Base-by-base conservation (phyloP, 768 basidiomycete species). In the Myochromella boudieri region DNA sequence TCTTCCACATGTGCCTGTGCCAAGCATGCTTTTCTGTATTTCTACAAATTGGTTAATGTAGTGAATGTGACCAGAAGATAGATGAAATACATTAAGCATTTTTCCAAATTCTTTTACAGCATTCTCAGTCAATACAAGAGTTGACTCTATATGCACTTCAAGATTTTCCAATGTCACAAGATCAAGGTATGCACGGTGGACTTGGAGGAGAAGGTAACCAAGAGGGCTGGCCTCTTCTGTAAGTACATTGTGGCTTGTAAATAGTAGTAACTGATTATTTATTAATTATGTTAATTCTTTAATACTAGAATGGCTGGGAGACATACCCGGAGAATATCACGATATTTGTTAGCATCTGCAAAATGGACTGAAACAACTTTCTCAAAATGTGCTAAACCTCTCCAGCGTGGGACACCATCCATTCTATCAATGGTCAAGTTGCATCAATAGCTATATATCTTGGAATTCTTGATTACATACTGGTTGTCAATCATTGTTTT, bases 401-500 rank as follows among this genome's bases (percentile, higher is more conserved):
- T 29, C 53, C 53, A 54, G 8, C 36, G 26, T 1, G 53, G 53
- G 38, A 53, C 45, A n/a, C n/a, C n/a, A n/a, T n/a, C n/a, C n/a
- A n/a, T n/a, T n/a, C n/a, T n/a, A n/a, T n/a, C n/a, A n/a, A n/a
- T n/a, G n/a, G n/a, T n/a, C n/a, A n/a, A n/a, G n/a, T n/a, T n/a
- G n/a, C n/a, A n/a, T n/a, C n/a, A n/a, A n/a, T n/a, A n/a, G n/a
- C n/a, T n/a, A n/a, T n/a, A n/a, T n/a, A n/a, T n/a, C n/a, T n/a
- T n/a, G n/a, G n/a, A n/a, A n/a, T n/a, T n/a, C n/a, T n/a, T n/a
- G n/a, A n/a, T n/a, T n/a, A n/a, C n/a, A n/a, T n/a, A n/a, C 68
- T 60, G 56, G 4, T 51, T 22, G 49, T 67, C 57, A 31, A 47
- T n/a, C 60, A 37, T 3, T 37, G n/a, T n/a, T n/a, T n/a, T n/a